A percentile compares a stretch with the other conserved stretches of the same genome.
Evolutionary conservation across 2,329 filamentous ascomycete species (phyloP).

Genomic region (Leptographium flavum): DNA sequence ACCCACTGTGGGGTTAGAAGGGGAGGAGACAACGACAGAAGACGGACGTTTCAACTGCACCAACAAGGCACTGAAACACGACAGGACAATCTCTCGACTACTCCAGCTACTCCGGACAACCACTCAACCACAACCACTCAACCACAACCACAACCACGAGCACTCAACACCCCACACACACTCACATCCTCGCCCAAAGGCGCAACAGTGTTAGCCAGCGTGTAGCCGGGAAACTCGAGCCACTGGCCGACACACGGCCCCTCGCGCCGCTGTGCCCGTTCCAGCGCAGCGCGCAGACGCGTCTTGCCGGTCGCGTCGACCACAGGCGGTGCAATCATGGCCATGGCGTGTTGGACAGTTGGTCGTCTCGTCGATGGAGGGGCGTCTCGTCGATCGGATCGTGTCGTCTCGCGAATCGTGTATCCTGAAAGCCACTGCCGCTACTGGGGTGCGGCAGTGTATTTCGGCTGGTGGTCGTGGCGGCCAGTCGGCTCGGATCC

Average conservation of each 20-base stretch:
- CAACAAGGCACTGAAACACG: too few relatives aligned
- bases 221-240: constrained; percentile 19
- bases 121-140: too few relatives aligned
- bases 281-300: constrained; percentile 15
- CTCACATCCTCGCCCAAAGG: constrained; percentile 17
- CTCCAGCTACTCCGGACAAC: too few relatives aligned
- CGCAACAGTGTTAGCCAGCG: constrained; percentile 17
- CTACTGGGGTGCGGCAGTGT: too few relatives aligned
- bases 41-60: too few relatives aligned
- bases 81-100: too few relatives aligned
- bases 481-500: neutral
- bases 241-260: constrained; percentile 18
- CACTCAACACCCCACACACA: neutral
- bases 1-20: constrained; percentile 6
- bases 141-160: neutral
- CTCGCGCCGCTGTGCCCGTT: constrained; percentile 15
- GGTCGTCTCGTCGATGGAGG: too few relatives aligned
- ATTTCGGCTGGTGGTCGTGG: too few relatives aligned
- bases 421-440: neutral
- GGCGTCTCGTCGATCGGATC: too few relatives aligned
- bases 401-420: too few relatives aligned
- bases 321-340: constrained; percentile 12
- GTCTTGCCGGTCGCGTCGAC: constrained; percentile 18
- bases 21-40: too few relatives aligned
- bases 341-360: too few relatives aligned